phyloP scores from a whole-genome alignment of 1,284 basidiomycete species.

The Fomitopsis pinicola region DNA sequence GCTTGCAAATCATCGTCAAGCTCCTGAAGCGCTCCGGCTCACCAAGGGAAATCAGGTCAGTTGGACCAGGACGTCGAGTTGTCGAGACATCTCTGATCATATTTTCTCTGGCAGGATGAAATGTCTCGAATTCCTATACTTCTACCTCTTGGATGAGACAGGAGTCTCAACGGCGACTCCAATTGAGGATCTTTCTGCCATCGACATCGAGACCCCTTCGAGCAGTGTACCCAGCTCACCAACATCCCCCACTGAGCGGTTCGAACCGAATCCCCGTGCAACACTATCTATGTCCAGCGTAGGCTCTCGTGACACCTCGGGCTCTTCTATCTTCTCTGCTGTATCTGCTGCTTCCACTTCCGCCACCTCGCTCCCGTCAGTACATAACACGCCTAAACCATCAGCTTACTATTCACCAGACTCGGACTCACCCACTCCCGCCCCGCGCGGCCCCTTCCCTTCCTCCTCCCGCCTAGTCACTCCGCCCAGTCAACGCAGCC shows the following conservation, averaged over 20 bases:
- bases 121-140: constrained; percentile 89
- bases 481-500: constrained; percentile 13
- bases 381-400: constrained; percentile 6
- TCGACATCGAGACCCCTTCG: background rate
- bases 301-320: constrained; percentile 30
- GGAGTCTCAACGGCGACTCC: constrained; percentile 8
- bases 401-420: constrained; percentile 4
- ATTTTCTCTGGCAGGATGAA: constrained; percentile 67
- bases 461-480: constrained; percentile 18
- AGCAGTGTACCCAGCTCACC: constrained; percentile 11
- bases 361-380: constrained; percentile 23
- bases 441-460: constrained; percentile 9
- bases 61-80: constrained; percentile 2
- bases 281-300: constrained; percentile 24
- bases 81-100: background rate
- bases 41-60: constrained; percentile 78
- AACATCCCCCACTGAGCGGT: background rate
- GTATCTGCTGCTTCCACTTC: constrained; percentile 28
- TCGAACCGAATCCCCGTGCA: constrained; percentile 3
- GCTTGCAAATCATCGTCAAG: constrained; percentile 77
- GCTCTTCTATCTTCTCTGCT: constrained; percentile 27
- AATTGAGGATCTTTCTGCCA: background rate
- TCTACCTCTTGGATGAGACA: constrained; percentile 81
- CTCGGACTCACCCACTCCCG: constrained; percentile 11
- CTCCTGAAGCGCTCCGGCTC: constrained; percentile 80